Conservation (phyloP, 805 yeast genomes). For the Nadsonia fulvescens region DNA sequence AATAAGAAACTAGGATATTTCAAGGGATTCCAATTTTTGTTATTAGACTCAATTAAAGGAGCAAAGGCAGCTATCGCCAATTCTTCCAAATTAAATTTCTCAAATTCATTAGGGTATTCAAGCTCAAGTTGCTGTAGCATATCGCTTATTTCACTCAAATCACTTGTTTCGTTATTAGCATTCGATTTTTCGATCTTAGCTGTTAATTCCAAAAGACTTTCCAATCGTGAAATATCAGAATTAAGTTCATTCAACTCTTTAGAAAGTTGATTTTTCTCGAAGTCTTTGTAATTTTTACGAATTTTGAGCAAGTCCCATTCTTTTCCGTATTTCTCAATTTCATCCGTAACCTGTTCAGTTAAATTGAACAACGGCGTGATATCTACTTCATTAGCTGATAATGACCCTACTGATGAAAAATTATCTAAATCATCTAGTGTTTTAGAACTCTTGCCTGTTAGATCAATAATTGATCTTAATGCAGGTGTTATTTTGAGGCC, state of each 20-base stretch:
- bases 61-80: conserved; percentile 12
- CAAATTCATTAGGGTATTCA: conserved; percentile 9
- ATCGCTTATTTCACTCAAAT: conserved; percentile 10
- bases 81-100: conserved; percentile 11
- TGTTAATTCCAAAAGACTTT: conserved; percentile 11
- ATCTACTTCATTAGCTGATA: too few species aligned
- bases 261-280: conserved; percentile 13
- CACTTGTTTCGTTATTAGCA: conserved; percentile 12
- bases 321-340: too few species aligned
- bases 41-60: conserved; percentile 7
- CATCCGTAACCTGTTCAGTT: too few species aligned
- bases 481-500: conserved; percentile 15
- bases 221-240: conserved; percentile 6
- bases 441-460: too few species aligned
- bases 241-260: conserved; percentile 13
- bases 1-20: too few species aligned
- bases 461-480: conserved; percentile 13
- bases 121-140: conserved; percentile 12
- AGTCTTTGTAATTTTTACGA: conserved; percentile 12
- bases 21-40: conserved; percentile 24
- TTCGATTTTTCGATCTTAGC: conserved; percentile 24
- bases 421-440: too few species aligned
- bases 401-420: too few species aligned
- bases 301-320: too few species aligned
- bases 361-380: too few species aligned